These are phyloP conservation scores for Boletus reticulatus DNA, from an alignment of 768 basidiomycete genomes.

Conservation along the genomic window DNA sequence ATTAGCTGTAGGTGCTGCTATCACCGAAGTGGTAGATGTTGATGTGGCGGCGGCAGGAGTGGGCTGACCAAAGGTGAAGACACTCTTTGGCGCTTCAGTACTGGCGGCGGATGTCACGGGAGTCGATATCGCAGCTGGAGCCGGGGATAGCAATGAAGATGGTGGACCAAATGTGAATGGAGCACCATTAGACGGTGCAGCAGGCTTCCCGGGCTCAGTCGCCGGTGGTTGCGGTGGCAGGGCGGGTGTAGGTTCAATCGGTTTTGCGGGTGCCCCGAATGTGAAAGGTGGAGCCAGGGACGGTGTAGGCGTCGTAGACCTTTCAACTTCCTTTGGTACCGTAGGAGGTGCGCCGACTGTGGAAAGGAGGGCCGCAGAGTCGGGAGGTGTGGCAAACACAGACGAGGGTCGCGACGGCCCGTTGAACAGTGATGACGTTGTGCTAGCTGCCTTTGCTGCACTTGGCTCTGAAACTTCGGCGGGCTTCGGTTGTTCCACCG, in stretches of 20 bases:
- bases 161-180: conserved; percentile 32
- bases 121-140: background rate
- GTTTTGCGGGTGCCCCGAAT: conserved; percentile 25
- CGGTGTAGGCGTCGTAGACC: conserved; percentile 5
- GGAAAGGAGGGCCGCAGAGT: conserved; percentile 2
- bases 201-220: conserved; percentile 6
- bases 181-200: conserved; percentile 1
- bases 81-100: conserved; percentile 31
- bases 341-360: conserved; percentile 3
- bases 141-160: conserved; percentile 1
- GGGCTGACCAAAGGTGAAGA: conserved; percentile 33
- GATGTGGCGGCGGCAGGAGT: conserved; percentile 5
- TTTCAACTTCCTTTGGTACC: conserved; percentile 19
- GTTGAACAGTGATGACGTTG: conserved; percentile 11
- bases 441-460: conserved; percentile 6
- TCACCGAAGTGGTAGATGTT: conserved; percentile 1
- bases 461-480: background rate
- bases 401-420: conserved; percentile 6
- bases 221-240: conserved; percentile 6
- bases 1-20: conserved; percentile 26
- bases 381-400: conserved; percentile 1
- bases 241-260: conserved; percentile 17
- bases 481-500: conserved; percentile 10
- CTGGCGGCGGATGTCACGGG: conserved; percentile 11
- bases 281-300: conserved; percentile 24